Base-by-base conservation (phyloP, 2,329 filamentous ascomycete genomes). In the Corynespora cassiicola region DNA sequence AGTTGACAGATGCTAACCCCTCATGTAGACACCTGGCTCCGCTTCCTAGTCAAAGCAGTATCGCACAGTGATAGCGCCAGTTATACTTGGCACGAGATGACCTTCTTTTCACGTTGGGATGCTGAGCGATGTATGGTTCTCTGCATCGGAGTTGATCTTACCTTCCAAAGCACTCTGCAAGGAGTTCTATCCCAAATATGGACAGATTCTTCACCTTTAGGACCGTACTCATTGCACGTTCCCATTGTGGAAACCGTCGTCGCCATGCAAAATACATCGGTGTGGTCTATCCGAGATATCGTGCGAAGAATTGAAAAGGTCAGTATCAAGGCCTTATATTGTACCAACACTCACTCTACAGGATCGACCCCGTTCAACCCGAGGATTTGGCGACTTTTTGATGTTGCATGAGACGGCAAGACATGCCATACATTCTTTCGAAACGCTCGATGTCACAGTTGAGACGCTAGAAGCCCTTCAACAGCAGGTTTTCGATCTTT, bases 61-160 rank as follows among this genome's bases (percentile, higher is more conserved):
- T 10, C 8, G 15, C 10, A n/a, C 4, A 12, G 26, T 8, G 4
- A n/a, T 6, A 20, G 16, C 6, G 23, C 34, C 5, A 41, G 27
- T 10, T 55, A 55, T 21, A 38, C 21, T 1, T 55, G 50, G 50
- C 37, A 49, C 16, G 47, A 55, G 34, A 47, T 55, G 47, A 55
- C 50, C 9, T 51, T 55, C 21, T 47, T 32, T 15, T 44, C 33
- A 2, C 42, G 32, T 9, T 55, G 50, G 50, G 21, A 21, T 8
- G 8, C 33, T 3, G 8, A 32, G 2, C 8, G 23, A 16, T 44
- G 38, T 15, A 20, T 16, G 1, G 23, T 52, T 7, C 29, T 53
- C 1, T 53, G 52, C 27, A 47, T 47, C 18, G 50, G 42, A 10
- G 40, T 39, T 16, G 8, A 20, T 21, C 5, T 10, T 2, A 10